These are phyloP conservation scores for Juncus inflexus DNA, from an alignment of 176 grass and related monocot genomes.

Conservation along the genomic window DNA sequence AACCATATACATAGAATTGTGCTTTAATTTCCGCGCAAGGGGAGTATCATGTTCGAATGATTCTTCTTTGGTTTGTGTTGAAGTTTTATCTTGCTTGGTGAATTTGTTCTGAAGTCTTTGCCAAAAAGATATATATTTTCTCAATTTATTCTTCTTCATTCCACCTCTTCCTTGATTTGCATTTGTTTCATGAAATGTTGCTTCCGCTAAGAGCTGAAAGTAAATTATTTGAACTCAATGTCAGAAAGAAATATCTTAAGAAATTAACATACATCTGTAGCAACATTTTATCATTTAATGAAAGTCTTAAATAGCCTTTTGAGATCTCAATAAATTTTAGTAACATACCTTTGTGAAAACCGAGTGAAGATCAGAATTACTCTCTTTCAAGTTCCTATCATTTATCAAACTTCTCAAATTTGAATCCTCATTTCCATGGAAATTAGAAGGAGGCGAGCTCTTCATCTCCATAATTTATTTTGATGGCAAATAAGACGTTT, in stretches of 20 bases:
- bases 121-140: slow-evolving; percentile 30
- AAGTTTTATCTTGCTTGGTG: slow-evolving; percentile 30
- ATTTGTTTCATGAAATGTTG: neutral
- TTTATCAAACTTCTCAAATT: neutral
- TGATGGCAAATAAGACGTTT: neutral
- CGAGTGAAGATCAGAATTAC: neutral
- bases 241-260: neutral
- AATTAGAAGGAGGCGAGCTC: neutral
- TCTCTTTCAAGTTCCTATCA: neutral
- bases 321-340: neutral
- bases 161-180: neutral
- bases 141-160: slow-evolving; percentile 41
- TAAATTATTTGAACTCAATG: neutral
- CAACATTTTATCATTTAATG: too few relatives aligned
- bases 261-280: neutral
- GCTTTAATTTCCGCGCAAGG: slow-evolving; percentile 24
- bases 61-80: neutral
- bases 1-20: slow-evolving; percentile 18
- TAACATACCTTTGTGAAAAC: slow-evolving; percentile 14
- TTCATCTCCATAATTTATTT: slow-evolving; percentile 9
- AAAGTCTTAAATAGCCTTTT: neutral
- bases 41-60: neutral
- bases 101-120: slow-evolving; percentile 36
- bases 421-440: slow-evolving; percentile 9
- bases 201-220: slow-evolving; percentile 16